These are phyloP conservation scores for Stromatinia cepivora DNA, from an alignment of 2,329 filamentous ascomycete species.

Conservation along the genomic window DNA sequence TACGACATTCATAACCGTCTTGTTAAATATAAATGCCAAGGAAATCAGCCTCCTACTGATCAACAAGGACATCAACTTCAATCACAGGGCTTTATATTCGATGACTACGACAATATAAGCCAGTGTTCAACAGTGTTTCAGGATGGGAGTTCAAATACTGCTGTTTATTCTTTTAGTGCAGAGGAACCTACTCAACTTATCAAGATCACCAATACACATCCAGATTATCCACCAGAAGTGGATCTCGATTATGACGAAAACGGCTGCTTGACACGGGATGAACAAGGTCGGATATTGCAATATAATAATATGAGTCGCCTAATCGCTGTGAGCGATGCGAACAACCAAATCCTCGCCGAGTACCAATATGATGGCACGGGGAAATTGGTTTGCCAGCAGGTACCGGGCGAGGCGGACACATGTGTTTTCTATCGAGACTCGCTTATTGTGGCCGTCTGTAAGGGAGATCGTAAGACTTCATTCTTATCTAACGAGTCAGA, in stretches of 20 bases:
- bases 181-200: slow-evolving; percentile 18
- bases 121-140: slow-evolving; percentile 1
- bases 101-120: slow-evolving; percentile 18
- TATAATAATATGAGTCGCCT: slow-evolving; percentile 17
- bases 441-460: slow-evolving; percentile 2
- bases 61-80: background rate
- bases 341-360: slow-evolving; percentile 1
- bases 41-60: slow-evolving; percentile 9
- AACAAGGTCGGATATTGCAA: slow-evolving; percentile 10
- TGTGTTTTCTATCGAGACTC: slow-evolving; percentile 13
- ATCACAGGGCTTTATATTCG: slow-evolving; percentile 6
- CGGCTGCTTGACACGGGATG: slow-evolving; percentile 15
- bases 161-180: background rate
- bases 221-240: background rate
- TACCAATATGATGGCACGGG: slow-evolving; percentile 16
- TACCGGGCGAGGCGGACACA: slow-evolving; percentile 11
- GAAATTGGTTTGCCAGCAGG: slow-evolving; percentile 10
- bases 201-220: slow-evolving; percentile 15
- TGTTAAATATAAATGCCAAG: slow-evolving; percentile 12
- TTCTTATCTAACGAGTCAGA: slow-evolving; percentile 14
- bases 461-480: slow-evolving; percentile 1
- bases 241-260: slow-evolving; percentile 5
- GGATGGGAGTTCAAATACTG: slow-evolving; percentile 4
- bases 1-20: slow-evolving; percentile 21
- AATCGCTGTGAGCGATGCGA: background rate